These are phyloP conservation scores for Eucalyptus rudis DNA, from an alignment of 345 rosid genomes.

Conservation along the genomic window DNA sequence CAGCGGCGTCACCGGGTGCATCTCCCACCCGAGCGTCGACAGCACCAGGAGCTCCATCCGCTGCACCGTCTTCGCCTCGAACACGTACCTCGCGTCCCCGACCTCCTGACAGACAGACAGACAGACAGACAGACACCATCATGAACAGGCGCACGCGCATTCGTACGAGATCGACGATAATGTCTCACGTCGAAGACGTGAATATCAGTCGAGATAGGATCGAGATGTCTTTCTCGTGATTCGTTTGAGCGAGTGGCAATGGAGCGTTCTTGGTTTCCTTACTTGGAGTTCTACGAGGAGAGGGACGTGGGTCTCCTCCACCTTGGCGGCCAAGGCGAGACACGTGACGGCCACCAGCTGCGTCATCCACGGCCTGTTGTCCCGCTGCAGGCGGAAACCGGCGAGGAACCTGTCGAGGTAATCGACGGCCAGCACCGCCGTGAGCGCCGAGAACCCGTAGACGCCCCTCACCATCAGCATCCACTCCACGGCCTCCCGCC, in stretches of 20 bases:
- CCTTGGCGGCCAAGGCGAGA: conserved; percentile 87
- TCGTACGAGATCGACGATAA: neutral
- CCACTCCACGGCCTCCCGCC: conserved; percentile 68
- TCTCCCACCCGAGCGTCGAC: conserved; percentile 77
- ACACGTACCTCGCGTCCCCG: conserved; percentile 53
- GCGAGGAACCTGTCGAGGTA: conserved; percentile 77
- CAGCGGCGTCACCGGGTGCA: conserved; percentile 80
- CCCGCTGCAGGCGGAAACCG: conserved; percentile 29
- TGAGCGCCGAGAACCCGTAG: conserved; percentile 55
- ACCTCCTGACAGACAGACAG: conserved; percentile 32
- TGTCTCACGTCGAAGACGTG: neutral
- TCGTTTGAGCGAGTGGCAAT: neutral
- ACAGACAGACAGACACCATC: neutral
- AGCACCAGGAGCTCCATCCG: conserved; percentile 94
- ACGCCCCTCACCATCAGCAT: conserved; percentile 53
- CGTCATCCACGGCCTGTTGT: conserved; percentile 76
- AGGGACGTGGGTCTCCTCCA: conserved; percentile 84
- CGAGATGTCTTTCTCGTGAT: neutral
- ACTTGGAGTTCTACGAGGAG: conserved; percentile 85
- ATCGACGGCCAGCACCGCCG: conserved; percentile 67
- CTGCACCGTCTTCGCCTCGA: conserved; percentile 81
- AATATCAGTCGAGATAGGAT: neutral
- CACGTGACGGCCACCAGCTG: conserved; percentile 86
- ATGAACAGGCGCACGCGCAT: neutral
- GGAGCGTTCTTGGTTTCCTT: neutral